These are phyloP conservation scores for Leersia perrieri DNA, from an alignment of 176 grass and related monocot species.

Conservation along the genomic window DNA sequence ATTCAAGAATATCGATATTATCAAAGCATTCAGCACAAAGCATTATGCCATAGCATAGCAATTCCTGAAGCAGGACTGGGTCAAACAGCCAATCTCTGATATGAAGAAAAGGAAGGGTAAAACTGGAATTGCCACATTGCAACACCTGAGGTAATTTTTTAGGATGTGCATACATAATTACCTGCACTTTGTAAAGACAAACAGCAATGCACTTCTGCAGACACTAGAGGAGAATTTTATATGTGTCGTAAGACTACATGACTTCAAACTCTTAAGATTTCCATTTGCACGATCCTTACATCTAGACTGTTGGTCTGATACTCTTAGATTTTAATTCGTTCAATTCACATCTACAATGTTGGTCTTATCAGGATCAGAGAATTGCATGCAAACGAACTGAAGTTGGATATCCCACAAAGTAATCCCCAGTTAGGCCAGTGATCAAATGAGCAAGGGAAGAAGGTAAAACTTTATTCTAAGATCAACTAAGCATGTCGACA, in stretches of 20 bases:
- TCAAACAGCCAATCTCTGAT: background rate
- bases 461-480: constrained; percentile 39
- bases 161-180: background rate
- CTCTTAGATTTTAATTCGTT: background rate
- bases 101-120: background rate
- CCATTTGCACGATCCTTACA: background rate
- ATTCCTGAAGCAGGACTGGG: background rate
- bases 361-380: background rate
- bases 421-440: background rate
- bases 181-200: background rate
- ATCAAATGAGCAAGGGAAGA: background rate
- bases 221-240: background rate
- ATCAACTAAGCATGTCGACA: constrained; percentile 33
- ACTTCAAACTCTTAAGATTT: background rate
- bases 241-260: background rate
- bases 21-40: background rate
- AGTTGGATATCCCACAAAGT: background rate
- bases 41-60: background rate
- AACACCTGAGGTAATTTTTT: background rate
- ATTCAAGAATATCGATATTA: background rate
- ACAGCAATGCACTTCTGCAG: background rate
- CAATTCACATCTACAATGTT: background rate
- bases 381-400: background rate
- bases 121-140: background rate
- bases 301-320: background rate